Base-by-base conservation (phyloP, 768 basidiomycete genomes). In the Grammothele lineata region DNA sequence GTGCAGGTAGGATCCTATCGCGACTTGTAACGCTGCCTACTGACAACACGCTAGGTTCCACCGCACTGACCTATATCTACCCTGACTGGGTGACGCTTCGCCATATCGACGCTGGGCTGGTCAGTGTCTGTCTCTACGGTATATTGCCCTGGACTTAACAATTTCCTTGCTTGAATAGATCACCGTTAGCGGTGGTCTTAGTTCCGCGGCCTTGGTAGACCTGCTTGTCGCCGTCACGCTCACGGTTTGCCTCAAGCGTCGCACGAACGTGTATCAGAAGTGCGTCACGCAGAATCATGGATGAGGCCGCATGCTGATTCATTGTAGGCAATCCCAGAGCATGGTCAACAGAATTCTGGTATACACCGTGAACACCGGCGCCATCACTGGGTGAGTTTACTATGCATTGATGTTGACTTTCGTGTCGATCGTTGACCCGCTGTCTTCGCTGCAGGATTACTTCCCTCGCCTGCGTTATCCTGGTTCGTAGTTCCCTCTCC, bases 331-430 rank as follows among this genome's bases (percentile, higher is more conserved):
- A 12, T 48, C 51, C 4, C 43, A 53, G 30, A 53, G 34, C 35
- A 44, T 53, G 42, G 18, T 48, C 24, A 53, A 53, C 27, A 22
- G 21, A 10, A 53, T 53, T 12, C 42, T 53, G n/a, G 32, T 53
- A 0, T 53, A 53, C 41, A 19, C 46, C 18, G 51, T 53, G 33
- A 43, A 53, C 37, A 53, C 51, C 11, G 46, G 51, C 25, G 51
- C 51, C 8, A 47, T 53, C 42, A 53, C 51, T 8, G 40, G 46
- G 46, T 53, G n/a, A 3, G 43, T 17, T 6, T n/a, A 8, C 17
- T n/a, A 8, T 6, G 4, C 11, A 15, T 15, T 24, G 3, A 27
- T 26, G 25, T n/a, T n/a, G n/a, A n/a, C n/a, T n/a, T 6, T 5
- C 5, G 34, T 2, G 17, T 23, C 26, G 43, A 25, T 17, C 14